Conservation (phyloP, 345 rosid species). For the Eucalyptus marginata region DNA sequence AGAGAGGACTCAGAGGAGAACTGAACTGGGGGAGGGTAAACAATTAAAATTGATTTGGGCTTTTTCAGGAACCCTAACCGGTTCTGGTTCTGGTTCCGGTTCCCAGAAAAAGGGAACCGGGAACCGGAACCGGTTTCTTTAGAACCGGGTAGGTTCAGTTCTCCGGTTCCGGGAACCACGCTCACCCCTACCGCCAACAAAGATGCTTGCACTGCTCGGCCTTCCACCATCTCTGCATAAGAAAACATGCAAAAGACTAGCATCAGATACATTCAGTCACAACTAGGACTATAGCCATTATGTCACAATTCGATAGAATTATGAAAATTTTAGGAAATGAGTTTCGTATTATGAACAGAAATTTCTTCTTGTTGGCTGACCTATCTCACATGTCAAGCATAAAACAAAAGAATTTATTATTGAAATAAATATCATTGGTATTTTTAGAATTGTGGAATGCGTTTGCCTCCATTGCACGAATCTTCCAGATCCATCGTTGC, state of each 20-base stretch:
- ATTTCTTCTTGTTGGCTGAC: not conserved
- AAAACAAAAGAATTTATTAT: not conserved
- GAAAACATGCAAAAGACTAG: not conserved
- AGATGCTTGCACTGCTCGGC: constrained; percentile 45
- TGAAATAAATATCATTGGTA: not conserved
- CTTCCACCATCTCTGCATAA: constrained; percentile 51
- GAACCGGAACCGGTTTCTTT: no score
- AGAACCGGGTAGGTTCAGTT: no score
- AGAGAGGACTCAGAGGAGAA: no score
- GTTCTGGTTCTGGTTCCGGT: no score
- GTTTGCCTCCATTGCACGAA: not conserved
- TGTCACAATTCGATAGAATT: not conserved
- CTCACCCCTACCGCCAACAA: not conserved
- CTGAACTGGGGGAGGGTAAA: no score
- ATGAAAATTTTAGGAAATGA: not conserved
- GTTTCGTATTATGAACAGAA: not conserved
- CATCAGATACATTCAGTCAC: not conserved
- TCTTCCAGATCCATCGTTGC: not conserved
- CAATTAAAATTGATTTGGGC: no score
- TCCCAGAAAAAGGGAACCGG: no score
- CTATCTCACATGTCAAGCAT: not conserved
- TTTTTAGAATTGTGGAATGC: not conserved
- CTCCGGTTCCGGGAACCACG: no score
- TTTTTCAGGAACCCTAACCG: no score
- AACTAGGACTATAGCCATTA: not conserved